phyloP scores from a whole-genome alignment of 441 rosid species.

The Breynia disticha region DNA sequence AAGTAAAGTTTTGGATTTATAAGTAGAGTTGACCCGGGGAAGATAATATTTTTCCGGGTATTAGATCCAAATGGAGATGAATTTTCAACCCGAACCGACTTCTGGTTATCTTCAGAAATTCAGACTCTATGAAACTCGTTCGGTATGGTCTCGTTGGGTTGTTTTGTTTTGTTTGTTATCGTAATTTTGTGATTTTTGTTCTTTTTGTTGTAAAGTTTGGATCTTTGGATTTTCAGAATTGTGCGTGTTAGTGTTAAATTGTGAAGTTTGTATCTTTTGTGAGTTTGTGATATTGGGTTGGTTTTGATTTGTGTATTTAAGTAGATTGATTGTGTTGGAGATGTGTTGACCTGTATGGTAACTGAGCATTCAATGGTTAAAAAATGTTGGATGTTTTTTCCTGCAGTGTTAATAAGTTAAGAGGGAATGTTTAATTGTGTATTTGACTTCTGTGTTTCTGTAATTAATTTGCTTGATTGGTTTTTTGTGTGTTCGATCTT shows the following conservation, averaged over 20 bases:
- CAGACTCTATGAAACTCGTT: constrained; percentile 65
- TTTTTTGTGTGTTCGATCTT: no score
- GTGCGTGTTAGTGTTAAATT: neutral
- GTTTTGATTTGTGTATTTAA: neutral
- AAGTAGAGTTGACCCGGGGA: neutral
- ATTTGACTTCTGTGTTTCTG: no score
- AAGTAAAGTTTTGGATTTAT: neutral
- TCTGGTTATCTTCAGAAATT: constrained; percentile 52
- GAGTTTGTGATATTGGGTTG: neutral
- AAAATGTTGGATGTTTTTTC: no score
- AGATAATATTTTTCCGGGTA: neutral
- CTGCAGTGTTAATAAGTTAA: no score
- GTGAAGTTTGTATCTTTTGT: neutral
- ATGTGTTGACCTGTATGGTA: no score
- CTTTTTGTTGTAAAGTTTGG: neutral
- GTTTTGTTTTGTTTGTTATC: neutral
- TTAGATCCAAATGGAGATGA: constrained; percentile 31
- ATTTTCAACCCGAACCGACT: constrained; percentile 22
- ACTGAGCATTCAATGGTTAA: no score
- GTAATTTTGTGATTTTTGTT: neutral
- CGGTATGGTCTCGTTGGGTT: constrained; percentile 30
- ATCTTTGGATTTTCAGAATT: neutral
- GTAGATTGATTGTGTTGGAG: neutral
- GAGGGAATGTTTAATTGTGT: no score
- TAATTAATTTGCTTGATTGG: no score